Evolutionary conservation across 805 yeast genomes (phyloP).

Genomic region (Kuraishia cidri): DNA sequence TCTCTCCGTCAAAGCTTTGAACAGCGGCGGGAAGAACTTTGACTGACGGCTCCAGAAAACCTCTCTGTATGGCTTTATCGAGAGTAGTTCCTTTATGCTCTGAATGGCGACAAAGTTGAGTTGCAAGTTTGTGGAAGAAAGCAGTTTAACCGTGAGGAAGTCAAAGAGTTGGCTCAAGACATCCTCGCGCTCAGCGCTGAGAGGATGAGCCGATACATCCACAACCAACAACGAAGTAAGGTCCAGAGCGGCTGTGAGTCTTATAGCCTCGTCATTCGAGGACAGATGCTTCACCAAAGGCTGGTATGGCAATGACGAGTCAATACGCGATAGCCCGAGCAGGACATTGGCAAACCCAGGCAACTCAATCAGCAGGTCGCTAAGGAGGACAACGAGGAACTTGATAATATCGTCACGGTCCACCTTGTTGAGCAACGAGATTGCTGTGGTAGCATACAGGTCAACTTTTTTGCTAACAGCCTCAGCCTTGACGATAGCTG

Average conservation of each 20-base stretch:
- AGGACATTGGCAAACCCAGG: slow-evolving; percentile 17
- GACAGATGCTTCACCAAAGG: slow-evolving; percentile 45
- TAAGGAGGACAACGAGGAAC: slow-evolving; percentile 51
- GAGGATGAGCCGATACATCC: slow-evolving; percentile 5
- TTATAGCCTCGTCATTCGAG: slow-evolving; percentile 46
- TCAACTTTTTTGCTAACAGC: slow-evolving; percentile 35
- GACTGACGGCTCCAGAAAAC: slow-evolving; percentile 37
- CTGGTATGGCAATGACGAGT: slow-evolving; percentile 38
- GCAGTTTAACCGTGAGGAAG: slow-evolving; percentile 17
- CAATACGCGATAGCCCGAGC: slow-evolving; percentile 29
- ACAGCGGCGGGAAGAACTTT: slow-evolving; percentile 37
- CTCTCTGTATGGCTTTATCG: slow-evolving; percentile 42
- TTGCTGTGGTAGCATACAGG: slow-evolving; percentile 43
- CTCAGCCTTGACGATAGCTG: slow-evolving; percentile 28
- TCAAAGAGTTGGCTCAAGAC: slow-evolving; percentile 28
- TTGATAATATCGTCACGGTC: slow-evolving; percentile 58
- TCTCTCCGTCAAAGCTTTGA: slow-evolving; percentile 33
- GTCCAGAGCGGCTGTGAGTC: slow-evolving; percentile 45
- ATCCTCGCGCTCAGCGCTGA: slow-evolving; percentile 16
- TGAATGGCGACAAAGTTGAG: slow-evolving; percentile 58
- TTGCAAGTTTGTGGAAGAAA: slow-evolving; percentile 30
- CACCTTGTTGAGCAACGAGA: slow-evolving; percentile 42
- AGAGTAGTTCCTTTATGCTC: slow-evolving; percentile 51
- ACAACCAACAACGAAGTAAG: slow-evolving; percentile 37
- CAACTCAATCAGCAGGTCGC: slow-evolving; percentile 40